Conservation (phyloP, 345 rosid species). For the Ailanthus altissimus region DNA sequence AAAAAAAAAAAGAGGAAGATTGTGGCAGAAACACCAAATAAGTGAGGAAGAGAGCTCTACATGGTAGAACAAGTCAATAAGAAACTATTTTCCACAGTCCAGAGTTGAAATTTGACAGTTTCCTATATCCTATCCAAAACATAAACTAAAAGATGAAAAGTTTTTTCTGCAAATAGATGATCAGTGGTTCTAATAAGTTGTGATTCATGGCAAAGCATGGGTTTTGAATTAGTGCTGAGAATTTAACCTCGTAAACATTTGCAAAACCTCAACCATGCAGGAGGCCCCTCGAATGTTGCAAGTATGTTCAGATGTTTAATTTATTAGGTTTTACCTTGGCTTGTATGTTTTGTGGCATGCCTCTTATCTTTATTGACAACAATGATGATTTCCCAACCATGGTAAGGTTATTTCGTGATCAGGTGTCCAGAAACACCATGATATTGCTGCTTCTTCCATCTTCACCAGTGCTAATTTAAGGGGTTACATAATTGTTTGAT, state of each 20-base stretch:
- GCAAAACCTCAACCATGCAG: not conserved
- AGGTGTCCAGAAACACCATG: not conserved
- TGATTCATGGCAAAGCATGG: not conserved
- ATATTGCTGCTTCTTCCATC: not conserved
- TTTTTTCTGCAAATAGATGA: not conserved
- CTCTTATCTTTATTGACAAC: no score
- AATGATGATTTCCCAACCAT: not conserved
- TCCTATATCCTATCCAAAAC: not conserved
- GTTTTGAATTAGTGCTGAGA: not conserved
- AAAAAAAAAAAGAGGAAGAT: not conserved
- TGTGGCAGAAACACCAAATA: not conserved
- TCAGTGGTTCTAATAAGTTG: not conserved
- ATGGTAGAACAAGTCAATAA: not conserved
- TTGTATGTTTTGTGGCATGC: no score
- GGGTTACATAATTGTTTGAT: not conserved
- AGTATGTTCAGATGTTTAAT: not conserved
- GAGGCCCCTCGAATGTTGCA: not conserved
- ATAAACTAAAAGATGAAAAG: not conserved
- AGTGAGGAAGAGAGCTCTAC: not conserved
- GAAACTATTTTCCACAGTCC: not conserved
- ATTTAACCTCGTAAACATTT: not conserved
- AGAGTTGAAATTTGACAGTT: conserved; percentile 4
- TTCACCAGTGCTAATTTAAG: not conserved
- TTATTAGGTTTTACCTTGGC: not conserved
- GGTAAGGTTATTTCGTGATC: not conserved